Evolutionary conservation across 2,329 filamentous ascomycete genomes (phyloP), one percentile per base, ranked within the genome.

Genomic region (Kalaharituber pfeilii): DNA sequence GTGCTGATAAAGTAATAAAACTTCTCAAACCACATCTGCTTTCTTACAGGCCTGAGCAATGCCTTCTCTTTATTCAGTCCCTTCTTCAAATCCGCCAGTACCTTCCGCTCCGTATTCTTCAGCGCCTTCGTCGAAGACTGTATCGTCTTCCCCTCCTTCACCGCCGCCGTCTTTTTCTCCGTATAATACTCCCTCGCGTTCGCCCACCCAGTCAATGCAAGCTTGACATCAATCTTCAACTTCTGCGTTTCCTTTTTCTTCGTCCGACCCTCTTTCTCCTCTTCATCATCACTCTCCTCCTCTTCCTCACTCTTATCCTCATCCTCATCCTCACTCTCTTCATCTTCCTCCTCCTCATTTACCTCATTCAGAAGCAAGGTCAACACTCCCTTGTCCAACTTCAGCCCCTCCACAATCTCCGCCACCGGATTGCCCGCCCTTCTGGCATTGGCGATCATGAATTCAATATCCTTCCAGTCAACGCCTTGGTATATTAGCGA

Each of bases 1-100:
- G 87, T 93, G 0, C 88, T 95, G 62, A 96, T 78, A 69, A 98
- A 98, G 76, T 86, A 96, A 26, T 81, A 73, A 64, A 94, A 98
- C 68, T 98, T 98, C 65, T 98, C 91, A 62, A 95, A 98, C 91
- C 91, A 98, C 63, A 88, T 77, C 60, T 81, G 82, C 64, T 81
- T 83, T 54, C 91, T 78, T 7, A 94, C 82, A 0, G 84, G 86
- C 47, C 88, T 80, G 8, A 96, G 71, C 1, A 93, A 72, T 20
- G 86, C 82, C 67, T 94, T 95, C 69, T 96, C 91, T 65, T 91
- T 83, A 70, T 94, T 94, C 54, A 96, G 69, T 0, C 81, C 82
- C 64, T 87, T 89, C 69, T 85, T 93, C 22, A 96, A 72, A 66
- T 94, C 86, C 11, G 84, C 79, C 3, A 77, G 74, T 22, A 96